Percentiles rank a stretch among this genome's conserved stretches.
Conservation (phyloP, 345 rosid species). For the Hypericum androsaemum region DNA sequence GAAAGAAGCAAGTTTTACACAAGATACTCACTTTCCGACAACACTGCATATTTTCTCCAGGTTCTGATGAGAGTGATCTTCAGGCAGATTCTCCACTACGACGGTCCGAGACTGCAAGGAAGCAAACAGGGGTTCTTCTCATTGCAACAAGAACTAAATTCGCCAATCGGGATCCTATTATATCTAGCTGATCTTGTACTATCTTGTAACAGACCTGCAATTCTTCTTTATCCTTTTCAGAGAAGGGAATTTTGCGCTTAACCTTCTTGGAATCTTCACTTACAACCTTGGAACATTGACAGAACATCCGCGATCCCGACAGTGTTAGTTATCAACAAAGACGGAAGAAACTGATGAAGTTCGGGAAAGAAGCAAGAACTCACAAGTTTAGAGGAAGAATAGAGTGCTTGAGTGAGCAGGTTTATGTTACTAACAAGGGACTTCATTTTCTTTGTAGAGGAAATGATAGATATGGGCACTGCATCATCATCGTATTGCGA, state of each 20-base stretch:
- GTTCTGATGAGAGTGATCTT: conserved; percentile 94
- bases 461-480: conserved; percentile 65
- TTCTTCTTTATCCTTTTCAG: conserved; percentile 76
- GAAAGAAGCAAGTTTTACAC: background rate
- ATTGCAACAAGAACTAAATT: background rate
- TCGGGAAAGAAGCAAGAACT: conserved; percentile 17
- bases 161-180: too few relatives aligned
- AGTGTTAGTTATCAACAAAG: too few relatives aligned
- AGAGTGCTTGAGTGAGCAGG: conserved; percentile 59
- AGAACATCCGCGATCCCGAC: background rate
- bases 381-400: conserved; percentile 80
- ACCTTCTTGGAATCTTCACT: conserved; percentile 71
- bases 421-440: conserved; percentile 51
- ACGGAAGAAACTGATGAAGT: background rate
- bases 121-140: background rate
- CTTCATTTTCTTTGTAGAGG: conserved; percentile 81
- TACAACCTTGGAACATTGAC: conserved; percentile 36
- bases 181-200: background rate
- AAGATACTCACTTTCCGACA: conserved; percentile 51
- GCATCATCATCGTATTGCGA: background rate
- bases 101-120: conserved; percentile 62
- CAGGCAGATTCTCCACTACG: conserved; percentile 90
- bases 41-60: conserved; percentile 76
- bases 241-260: conserved; percentile 58
- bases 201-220: conserved; percentile 38